phyloP scores from a whole-genome alignment of 2,329 filamentous ascomycete genomes.

The Phialophora macrospora region DNA sequence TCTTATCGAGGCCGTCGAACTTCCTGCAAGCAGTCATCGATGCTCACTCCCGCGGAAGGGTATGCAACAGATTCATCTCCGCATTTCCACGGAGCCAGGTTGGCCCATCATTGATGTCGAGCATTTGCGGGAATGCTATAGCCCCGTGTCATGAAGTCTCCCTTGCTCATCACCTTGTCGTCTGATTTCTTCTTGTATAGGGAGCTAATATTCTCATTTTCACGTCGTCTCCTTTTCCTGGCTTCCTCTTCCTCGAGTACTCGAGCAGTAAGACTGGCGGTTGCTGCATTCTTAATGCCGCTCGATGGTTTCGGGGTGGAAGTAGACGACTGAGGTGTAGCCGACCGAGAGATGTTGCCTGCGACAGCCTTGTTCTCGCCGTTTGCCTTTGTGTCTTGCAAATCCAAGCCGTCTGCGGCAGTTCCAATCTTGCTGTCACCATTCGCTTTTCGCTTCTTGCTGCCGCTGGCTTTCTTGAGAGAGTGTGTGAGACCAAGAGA shows the following conservation, averaged over 20 bases:
- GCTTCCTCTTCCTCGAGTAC: conserved; percentile 87
- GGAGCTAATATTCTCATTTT: conserved; percentile 61
- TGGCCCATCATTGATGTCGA: conserved; percentile 26
- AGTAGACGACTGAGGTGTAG: conserved; percentile 40
- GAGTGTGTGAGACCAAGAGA: conserved; percentile 79
- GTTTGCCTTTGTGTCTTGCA: conserved; percentile 21
- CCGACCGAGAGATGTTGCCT: conserved; percentile 17
- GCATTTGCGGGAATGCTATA: conserved; percentile 57
- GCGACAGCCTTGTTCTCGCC: conserved; percentile 19
- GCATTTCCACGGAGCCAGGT: neutral
- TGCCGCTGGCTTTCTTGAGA: conserved; percentile 74
- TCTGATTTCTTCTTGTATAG: conserved; percentile 57
- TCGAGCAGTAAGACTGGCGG: conserved; percentile 81
- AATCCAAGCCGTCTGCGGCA: neutral
- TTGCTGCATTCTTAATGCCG: conserved; percentile 85
- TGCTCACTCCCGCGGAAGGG: neutral
- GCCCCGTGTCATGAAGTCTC: conserved; percentile 65
- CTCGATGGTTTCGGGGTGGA: conserved; percentile 48
- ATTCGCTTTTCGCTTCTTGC: conserved; percentile 77
- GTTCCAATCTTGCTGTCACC: conserved; percentile 45
- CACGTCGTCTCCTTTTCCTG: conserved; percentile 76
- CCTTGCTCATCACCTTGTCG: conserved; percentile 48
- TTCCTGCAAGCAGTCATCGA: neutral
- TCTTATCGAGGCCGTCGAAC: too few relatives aligned
- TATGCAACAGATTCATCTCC: neutral